Percentiles rank a stretch among this genome's conserved stretches.
Evolutionary conservation across 345 rosid genomes (phyloP).

Genomic region (Linum tenue): DNA sequence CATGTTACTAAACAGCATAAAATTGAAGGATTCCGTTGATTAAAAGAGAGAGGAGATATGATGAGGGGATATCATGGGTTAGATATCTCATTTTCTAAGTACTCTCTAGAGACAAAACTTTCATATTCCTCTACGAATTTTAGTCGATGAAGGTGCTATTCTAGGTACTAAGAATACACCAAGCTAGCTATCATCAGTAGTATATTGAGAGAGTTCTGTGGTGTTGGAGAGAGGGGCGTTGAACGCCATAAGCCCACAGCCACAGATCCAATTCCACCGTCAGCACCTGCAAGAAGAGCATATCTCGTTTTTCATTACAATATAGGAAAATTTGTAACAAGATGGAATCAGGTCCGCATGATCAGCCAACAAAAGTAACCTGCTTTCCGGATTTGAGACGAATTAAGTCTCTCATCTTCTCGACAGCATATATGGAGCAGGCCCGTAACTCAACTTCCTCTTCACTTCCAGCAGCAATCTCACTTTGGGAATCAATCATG

Average conservation of each 20-base stretch:
- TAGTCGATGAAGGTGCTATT: no score
- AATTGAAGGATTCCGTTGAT: not conserved
- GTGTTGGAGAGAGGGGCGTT: slow-evolving; percentile 41
- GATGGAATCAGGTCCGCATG: not conserved
- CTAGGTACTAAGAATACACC: not conserved
- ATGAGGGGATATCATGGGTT: not conserved
- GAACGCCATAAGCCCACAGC: slow-evolving; percentile 72
- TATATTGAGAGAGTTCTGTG: slow-evolving; percentile 65
- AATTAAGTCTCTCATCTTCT: slow-evolving; percentile 61
- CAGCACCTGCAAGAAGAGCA: slow-evolving; percentile 39
- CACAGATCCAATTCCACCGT: slow-evolving; percentile 77
- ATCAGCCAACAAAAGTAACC: slow-evolving; percentile 22
- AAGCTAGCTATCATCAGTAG: slow-evolving; percentile 27
- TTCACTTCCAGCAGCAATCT: slow-evolving; percentile 61
- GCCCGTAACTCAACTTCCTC: slow-evolving; percentile 83
- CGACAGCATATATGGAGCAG: slow-evolving; percentile 73
- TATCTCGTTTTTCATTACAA: not conserved
- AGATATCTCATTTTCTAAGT: slow-evolving; percentile 2
- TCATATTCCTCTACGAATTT: not conserved
- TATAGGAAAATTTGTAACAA: not conserved
- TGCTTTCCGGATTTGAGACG: slow-evolving; percentile 46
- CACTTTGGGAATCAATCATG: slow-evolving; percentile 33
- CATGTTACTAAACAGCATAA: not conserved
- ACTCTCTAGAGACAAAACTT: not conserved
- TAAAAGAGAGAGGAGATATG: not conserved